Evolutionary conservation across 202 grass and related monocot genomes (phyloP).

Genomic region (Zoysia matrella): DNA sequence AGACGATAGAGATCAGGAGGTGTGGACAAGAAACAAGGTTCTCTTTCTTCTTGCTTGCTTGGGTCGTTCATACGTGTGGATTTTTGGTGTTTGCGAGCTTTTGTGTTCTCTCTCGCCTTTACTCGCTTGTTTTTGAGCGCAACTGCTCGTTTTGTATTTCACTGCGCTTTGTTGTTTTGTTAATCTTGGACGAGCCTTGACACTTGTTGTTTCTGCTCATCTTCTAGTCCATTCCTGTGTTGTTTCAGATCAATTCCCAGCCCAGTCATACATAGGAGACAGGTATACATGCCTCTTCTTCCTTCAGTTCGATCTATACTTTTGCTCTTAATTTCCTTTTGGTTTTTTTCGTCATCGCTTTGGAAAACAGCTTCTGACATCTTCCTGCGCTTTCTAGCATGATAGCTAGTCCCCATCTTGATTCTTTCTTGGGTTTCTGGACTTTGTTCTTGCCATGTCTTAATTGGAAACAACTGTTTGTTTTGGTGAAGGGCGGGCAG

Average conservation of each 20-base stretch:
- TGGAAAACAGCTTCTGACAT: constrained; percentile 35
- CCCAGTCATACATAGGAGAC: constrained; percentile 27
- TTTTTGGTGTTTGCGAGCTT: constrained; percentile 54
- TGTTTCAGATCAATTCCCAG: constrained; percentile 48
- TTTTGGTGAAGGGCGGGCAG: constrained; percentile 39
- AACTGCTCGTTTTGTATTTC: constrained; percentile 65
- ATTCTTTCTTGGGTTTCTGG: constrained; percentile 21
- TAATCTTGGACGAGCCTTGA: constrained; percentile 50
- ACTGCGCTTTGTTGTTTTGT: constrained; percentile 61
- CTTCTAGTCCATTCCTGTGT: constrained; percentile 43
- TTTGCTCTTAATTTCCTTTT: constrained; percentile 34
- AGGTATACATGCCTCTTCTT: constrained; percentile 24
- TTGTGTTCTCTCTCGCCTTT: constrained; percentile 40
- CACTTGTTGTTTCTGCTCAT: constrained; percentile 40
- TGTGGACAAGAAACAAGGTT: constrained; percentile 56
- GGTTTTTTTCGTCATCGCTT: constrained; percentile 35
- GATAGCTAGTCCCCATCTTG: constrained; percentile 38
- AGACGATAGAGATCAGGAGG: constrained; percentile 30
- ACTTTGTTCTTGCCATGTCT: constrained; percentile 40
- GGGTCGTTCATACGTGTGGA: constrained; percentile 43
- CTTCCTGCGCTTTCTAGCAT: constrained; percentile 15
- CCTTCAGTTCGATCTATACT: constrained; percentile 29
- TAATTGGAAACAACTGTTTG: constrained; percentile 30
- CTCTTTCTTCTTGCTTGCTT: constrained; percentile 61
- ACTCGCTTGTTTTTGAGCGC: constrained; percentile 69